These are phyloP conservation scores for Geotrichum citri-aurantii DNA, from an alignment of 1,139 yeast genomes.

Conservation along the genomic window DNA sequence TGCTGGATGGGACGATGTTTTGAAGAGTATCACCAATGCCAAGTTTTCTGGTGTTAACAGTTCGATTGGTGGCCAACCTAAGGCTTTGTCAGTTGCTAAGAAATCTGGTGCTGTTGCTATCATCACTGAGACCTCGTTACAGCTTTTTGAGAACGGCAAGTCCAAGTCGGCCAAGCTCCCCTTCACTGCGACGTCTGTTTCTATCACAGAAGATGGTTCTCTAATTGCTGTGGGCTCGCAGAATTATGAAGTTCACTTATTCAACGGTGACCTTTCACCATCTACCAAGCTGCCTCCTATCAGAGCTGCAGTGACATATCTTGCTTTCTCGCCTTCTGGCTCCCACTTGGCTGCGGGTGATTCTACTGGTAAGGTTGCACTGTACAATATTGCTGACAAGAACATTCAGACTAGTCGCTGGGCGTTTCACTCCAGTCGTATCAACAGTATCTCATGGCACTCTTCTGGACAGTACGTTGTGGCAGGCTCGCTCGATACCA, in stretches of 20 bases:
- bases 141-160: conserved; percentile 32
- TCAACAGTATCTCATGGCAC: conserved; percentile 75
- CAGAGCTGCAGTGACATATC: conserved; percentile 55
- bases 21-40: conserved; percentile 42
- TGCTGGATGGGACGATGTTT: conserved; percentile 86
- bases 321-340: conserved; percentile 68
- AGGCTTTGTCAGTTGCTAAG: conserved; percentile 40
- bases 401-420: conserved; percentile 77
- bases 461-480: conserved; percentile 64
- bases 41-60: conserved; percentile 27
- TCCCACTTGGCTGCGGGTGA: conserved; percentile 79
- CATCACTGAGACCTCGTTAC: conserved; percentile 46
- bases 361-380: conserved; percentile 70
- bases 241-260: conserved; percentile 23
- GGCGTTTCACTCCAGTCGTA: conserved; percentile 88
- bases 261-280: conserved; percentile 16
- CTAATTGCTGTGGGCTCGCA: conserved; percentile 31
- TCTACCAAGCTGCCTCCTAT: conserved; percentile 42
- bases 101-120: conserved; percentile 35
- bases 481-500: conserved; percentile 80
- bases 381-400: conserved; percentile 53
- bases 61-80: conserved; percentile 59
- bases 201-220: conserved; percentile 36
- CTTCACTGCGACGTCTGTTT: conserved; percentile 26
- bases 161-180: conserved; percentile 22